phyloP scores from a whole-genome alignment of 371 early-diverging fungal species.

The Apophysomyces sp. region DNA sequence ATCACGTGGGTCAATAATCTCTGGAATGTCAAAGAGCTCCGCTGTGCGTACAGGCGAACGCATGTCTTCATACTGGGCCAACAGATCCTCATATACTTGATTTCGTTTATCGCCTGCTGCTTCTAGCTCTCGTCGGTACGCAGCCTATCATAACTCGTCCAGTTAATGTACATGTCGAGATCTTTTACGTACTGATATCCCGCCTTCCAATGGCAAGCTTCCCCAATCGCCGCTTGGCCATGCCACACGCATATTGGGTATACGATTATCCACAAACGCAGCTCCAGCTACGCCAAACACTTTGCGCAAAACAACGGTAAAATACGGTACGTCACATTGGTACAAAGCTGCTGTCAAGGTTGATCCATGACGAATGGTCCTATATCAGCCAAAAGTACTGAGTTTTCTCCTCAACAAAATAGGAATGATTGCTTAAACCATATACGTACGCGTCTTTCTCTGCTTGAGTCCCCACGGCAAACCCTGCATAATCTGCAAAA shows the following conservation, averaged over 20 bases:
- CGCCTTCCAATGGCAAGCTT: slow-evolving; percentile 45
- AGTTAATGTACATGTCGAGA: background rate
- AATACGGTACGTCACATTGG: slow-evolving; percentile 46
- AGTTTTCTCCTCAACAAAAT: background rate
- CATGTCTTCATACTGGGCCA: slow-evolving; percentile 43
- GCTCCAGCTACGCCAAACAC: slow-evolving; percentile 53
- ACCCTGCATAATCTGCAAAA: slow-evolving; percentile 50
- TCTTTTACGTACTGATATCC: slow-evolving; percentile 21
- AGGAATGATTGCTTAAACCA: background rate
- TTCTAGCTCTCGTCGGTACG: slow-evolving; percentile 38
- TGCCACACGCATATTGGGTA: slow-evolving; percentile 42
- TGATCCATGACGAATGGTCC: slow-evolving; percentile 44
- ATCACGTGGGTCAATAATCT: slow-evolving; percentile 50
- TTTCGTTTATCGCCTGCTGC: slow-evolving; percentile 46
- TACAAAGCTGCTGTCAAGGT: slow-evolving; percentile 47
- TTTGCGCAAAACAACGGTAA: slow-evolving; percentile 42
- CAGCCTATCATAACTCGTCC: slow-evolving; percentile 23
- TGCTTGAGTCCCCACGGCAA: slow-evolving; percentile 43
- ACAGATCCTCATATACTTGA: slow-evolving; percentile 33
- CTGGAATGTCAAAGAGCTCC: slow-evolving; percentile 45
- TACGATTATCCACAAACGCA: slow-evolving; percentile 47
- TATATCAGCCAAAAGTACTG: slow-evolving; percentile 4
- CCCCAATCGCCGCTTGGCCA: slow-evolving; percentile 53
- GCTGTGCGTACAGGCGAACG: slow-evolving; percentile 47
- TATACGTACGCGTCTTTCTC: slow-evolving; percentile 44